These are phyloP conservation scores for Camellia sinensis DNA, from an alignment of 148 eudicot genomes.

Conservation along the genomic window DNA sequence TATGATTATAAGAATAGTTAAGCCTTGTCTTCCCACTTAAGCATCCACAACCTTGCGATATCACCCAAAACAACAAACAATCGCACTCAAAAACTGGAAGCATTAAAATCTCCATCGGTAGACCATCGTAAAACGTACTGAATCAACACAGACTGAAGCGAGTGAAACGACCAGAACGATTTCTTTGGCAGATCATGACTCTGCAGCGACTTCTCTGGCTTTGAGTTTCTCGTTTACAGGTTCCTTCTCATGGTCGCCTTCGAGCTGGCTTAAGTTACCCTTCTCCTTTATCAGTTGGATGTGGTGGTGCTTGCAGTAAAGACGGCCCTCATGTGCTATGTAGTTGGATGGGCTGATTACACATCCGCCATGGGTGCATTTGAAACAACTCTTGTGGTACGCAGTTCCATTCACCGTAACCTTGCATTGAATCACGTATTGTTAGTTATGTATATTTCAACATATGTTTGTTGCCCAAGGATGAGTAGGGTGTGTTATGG, in stretches of 20 bases:
- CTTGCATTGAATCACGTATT: conserved; percentile 30
- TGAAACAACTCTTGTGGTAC: conserved; percentile 95
- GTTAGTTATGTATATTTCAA: neutral
- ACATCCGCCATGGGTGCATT: conserved; percentile 97
- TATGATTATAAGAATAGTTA: neutral
- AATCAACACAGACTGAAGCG: neutral
- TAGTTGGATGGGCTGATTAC: conserved; percentile 92
- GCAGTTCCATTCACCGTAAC: conserved; percentile 90
- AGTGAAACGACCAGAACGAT: neutral
- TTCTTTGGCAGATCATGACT: conserved; percentile 31
- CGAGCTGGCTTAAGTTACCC: conserved; percentile 97
- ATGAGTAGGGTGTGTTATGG: neutral
- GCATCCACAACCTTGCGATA: conserved; percentile 24
- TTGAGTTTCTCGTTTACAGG: conserved; percentile 16
- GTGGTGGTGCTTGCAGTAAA: conserved; percentile 98
- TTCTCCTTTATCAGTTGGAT: conserved; percentile 92
- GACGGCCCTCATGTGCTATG: conserved; percentile 88
- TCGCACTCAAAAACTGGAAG: conserved; percentile 14
- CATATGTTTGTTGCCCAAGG: neutral
- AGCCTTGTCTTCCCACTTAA: conserved; percentile 10
- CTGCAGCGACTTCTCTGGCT: conserved; percentile 38
- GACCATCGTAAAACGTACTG: conserved; percentile 1
- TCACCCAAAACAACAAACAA: conserved; percentile 20
- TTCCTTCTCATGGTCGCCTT: conserved; percentile 59
- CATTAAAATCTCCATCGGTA: conserved; percentile 11